Evolutionary conservation across 2,329 filamentous ascomycete species (phyloP), one percentile per base, ranked within the genome.

Genomic region (Neofusicoccum kwambonambiense): DNA sequence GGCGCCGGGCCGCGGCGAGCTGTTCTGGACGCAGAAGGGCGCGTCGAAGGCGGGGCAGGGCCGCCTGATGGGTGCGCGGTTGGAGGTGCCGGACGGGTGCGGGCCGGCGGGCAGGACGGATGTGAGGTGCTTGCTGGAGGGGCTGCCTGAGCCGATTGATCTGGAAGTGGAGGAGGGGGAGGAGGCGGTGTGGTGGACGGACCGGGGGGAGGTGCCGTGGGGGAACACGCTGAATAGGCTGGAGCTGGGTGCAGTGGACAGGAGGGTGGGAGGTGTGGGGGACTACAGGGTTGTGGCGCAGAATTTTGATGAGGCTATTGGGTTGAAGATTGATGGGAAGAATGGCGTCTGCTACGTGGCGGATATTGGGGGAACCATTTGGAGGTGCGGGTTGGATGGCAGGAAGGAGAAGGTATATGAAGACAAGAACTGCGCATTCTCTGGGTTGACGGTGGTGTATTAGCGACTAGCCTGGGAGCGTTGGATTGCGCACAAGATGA

Each of bases 21-120:
- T 88, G 47, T 88, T 84, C 76, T 89, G 86, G 86, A 85, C 83
- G 0, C 86, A 88, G 60, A 88, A 88, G 69, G 86, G 86, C 0
- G 73, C 77, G 0, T 79, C 80, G 2, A 88, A 87, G 71, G 79
- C 76, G 0, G 75, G 73, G 1, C 69, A 79, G 47, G 86, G 86
- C 0, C 77, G 82, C 2, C 85, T 89, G 39, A 84, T 85, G 69
- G 73, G 78, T 4, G 84, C 86, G 0, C 70, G 74, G n/a, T 74
- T 87, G 0, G 70, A 78, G 0, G 77, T 77, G 3, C 78, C 79
- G 0, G 39, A 64, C 0, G 78, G 77, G 0, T 67, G 76, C 57
- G 70, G 68, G 12, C 74, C 77, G 0, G 67, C 71, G 0, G 71
- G 66, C 7, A 74, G 82, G 0, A 69, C 75, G 0, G 81, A 85